Conservation (phyloP, 257 asterid genomes). For the Gentiana dahurica region DNA sequence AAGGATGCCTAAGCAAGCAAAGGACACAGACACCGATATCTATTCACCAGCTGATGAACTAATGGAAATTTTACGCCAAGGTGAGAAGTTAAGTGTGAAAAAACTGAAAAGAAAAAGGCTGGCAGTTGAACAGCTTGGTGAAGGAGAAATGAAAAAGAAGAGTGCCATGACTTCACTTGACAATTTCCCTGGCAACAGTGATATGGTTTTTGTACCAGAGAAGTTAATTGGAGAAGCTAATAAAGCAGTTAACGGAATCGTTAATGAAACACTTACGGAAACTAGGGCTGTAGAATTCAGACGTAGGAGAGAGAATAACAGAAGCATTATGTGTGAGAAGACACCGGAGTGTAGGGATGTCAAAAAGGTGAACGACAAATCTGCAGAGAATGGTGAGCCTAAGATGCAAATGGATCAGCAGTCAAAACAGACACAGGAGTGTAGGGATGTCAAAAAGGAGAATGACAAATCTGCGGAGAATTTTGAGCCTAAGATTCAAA, state of each 20-base stretch:
- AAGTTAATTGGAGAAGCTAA: constrained; percentile 16
- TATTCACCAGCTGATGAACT: constrained; percentile 58
- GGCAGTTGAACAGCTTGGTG: constrained; percentile 12
- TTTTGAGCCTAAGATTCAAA: constrained; percentile 20
- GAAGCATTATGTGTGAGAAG: constrained; percentile 15
- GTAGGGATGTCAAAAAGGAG: constrained; percentile 2
- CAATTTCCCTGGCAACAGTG: constrained; percentile 9
- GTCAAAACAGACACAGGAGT: constrained; percentile 22
- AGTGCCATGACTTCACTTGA: constrained; percentile 17
- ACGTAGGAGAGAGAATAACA: constrained; percentile 47
- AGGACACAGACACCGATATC: constrained; percentile 17
- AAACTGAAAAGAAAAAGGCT: constrained; percentile 19
- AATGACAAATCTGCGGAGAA: constrained; percentile 8
- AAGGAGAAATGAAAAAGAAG: constrained; percentile 11
- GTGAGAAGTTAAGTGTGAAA: constrained; percentile 19
- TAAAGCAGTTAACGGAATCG: constrained; percentile 14
- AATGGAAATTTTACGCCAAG: constrained; percentile 37
- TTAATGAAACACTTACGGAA: constrained; percentile 33
- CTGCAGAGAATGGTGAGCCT: constrained; percentile 17
- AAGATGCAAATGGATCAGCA: constrained; percentile 17
- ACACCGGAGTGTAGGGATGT: neutral
- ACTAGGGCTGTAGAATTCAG: constrained; percentile 50
- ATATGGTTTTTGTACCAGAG: constrained; percentile 4
- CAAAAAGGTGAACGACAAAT: constrained; percentile 7
- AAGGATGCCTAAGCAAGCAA: constrained; percentile 13